Base-by-base conservation (phyloP, 2,329 filamentous ascomycete species). In the Clonostachys chloroleuca region DNA sequence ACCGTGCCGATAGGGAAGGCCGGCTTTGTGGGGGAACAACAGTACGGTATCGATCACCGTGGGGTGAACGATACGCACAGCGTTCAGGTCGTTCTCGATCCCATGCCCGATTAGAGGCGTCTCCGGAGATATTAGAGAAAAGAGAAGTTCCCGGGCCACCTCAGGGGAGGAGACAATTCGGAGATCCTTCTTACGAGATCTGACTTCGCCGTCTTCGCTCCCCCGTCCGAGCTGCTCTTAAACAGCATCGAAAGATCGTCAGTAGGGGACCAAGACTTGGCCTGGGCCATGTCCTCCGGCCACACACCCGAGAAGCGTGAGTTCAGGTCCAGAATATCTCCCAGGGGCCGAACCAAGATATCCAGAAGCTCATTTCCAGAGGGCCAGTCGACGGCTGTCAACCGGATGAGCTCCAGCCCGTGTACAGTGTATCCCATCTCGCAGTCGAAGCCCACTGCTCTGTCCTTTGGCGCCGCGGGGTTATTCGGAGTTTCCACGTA, bases 351-450 rank as follows among this genome's bases (percentile, higher is more conserved):
- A 8, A 97, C 92, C 0, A 97, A 78, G 1, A 96, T 77, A 60
- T 99, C 94, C 6, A 97, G 70, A 0, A 99, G 66, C 45, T 79
- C 77, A 45, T 84, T 78, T 17, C 89, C 87, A 9, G 77, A 72
- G 0, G 92, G 92, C 92, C 94, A 99, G 10, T 86, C 83, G 5
- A 92, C 86, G 6, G 89, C 92, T 0, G 94, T 97, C 4, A 99
- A 67, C 9, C 94, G 89, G 48, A 97, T 85, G 16, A 99, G 77
- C 64, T 99, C 94, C 53, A 97, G 72, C 0, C 95, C 94, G 44
- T 86, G 67, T 1, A 89, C 88, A 0, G 95, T 99, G 61, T 95
- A 97, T 5, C 89, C 89, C 94, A 99, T 99, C 62, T 99, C 94
- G 59, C 94, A 97, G 63, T 99, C 94, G 58, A 99, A 92, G 53